Percentiles rank a stretch among this genome's conserved stretches.
Conservation (phyloP, 768 basidiomycete genomes). For the Lactifluus echinatus region DNA sequence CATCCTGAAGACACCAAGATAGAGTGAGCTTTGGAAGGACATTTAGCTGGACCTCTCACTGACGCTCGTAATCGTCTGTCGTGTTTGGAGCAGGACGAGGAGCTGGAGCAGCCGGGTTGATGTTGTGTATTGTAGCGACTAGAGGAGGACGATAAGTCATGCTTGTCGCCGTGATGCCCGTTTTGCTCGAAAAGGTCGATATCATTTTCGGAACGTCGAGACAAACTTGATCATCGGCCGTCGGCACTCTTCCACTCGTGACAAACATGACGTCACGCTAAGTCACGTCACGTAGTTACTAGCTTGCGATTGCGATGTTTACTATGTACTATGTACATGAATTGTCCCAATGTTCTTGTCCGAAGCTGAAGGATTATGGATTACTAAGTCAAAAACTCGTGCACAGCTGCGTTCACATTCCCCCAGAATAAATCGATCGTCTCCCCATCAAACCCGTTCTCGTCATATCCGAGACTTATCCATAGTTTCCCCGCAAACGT, state of each 20-base stretch:
- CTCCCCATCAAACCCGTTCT: slow-evolving; percentile 60
- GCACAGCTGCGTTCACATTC: slow-evolving; percentile 44
- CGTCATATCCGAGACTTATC: slow-evolving; percentile 74
- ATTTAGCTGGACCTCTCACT: background rate
- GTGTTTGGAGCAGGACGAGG: slow-evolving; percentile 26
- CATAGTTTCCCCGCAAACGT: slow-evolving; percentile 68
- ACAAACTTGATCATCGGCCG: background rate
- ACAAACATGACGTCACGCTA: background rate
- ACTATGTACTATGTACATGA: background rate
- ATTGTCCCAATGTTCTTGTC: too few relatives aligned
- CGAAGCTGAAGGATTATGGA: background rate
- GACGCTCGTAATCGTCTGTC: slow-evolving; percentile 74
- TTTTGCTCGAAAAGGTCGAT: slow-evolving; percentile 21
- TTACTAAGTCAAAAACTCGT: slow-evolving; percentile 43
- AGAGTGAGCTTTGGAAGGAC: slow-evolving; percentile 7
- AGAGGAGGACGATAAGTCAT: slow-evolving; percentile 20
- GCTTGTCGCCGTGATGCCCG: slow-evolving; percentile 10
- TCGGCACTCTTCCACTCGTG: too few relatives aligned
- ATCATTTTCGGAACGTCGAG: slow-evolving; percentile 13
- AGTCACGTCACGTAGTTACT: background rate
- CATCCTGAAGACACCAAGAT: slow-evolving; percentile 43
- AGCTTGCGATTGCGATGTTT: too few relatives aligned
- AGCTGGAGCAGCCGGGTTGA: background rate
- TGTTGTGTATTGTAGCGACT: background rate
- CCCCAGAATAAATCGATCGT: slow-evolving; percentile 60